A percentile compares a stretch with the other conserved stretches of the same genome.
These are phyloP conservation scores for Coemansia sp. DNA, from an alignment of 192 early-diverging fungal species.

Conservation along the genomic window DNA sequence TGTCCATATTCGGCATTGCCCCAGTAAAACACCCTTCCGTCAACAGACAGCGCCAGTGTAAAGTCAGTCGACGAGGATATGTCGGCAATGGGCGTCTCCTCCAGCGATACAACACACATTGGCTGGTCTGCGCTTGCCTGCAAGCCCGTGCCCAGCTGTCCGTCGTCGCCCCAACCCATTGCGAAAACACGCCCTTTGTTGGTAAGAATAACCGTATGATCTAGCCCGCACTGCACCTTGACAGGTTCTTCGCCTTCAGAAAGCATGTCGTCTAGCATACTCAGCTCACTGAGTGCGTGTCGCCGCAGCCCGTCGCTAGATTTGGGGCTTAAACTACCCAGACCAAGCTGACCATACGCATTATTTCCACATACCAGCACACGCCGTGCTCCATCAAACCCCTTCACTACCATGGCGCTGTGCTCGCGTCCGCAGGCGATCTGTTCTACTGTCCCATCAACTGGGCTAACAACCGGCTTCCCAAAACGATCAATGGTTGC, in stretches of 20 bases:
- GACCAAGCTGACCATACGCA: constrained; percentile 69
- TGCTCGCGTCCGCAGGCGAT: constrained; percentile 70
- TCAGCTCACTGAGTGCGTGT: constrained; percentile 4
- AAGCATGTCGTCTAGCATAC: constrained; percentile 20
- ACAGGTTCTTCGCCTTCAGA: constrained; percentile 37
- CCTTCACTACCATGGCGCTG: constrained; percentile 56
- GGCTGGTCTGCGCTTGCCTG: constrained; percentile 50
- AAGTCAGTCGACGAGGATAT: constrained; percentile 69
- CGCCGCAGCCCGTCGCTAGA: neutral
- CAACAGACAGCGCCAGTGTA: constrained; percentile 58
- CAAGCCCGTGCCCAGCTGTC: constrained; percentile 66
- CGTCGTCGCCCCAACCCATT: constrained; percentile 79
- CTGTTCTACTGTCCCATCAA: constrained; percentile 35
- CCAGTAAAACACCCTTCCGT: constrained; percentile 65
- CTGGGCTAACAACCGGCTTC: constrained; percentile 11
- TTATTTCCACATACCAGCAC: constrained; percentile 65
- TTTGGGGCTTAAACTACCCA: constrained; percentile 12
- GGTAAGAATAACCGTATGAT: constrained; percentile 66
- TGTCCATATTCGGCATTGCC: constrained; percentile 79
- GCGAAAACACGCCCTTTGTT: constrained; percentile 58
- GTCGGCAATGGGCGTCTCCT: constrained; percentile 41
- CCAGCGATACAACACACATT: constrained; percentile 49
- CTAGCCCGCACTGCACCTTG: constrained; percentile 65
- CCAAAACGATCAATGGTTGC: neutral
- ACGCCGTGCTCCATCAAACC: neutral